Evolutionary conservation across 306 rosid species (phyloP).

Genomic region (Dalbergia cultrata): DNA sequence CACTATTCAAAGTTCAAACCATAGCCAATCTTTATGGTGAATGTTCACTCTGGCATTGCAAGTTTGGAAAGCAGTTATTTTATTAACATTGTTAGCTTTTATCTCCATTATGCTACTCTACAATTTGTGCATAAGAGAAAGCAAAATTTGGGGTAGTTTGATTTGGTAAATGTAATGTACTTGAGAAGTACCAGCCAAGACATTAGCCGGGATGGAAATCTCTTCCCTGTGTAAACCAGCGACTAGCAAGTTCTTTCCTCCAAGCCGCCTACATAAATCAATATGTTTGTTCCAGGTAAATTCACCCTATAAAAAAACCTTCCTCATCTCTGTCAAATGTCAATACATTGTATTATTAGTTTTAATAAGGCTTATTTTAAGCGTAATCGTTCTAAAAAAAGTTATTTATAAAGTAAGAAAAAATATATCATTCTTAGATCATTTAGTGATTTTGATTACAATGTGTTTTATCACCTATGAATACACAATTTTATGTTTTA

Average conservation of each 20-base stretch:
- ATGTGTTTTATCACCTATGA: no score
- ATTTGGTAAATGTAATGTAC: constrained; percentile 32
- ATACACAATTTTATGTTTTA: no score
- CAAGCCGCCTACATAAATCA: constrained; percentile 70
- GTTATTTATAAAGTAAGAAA: no score
- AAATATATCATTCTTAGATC: no score
- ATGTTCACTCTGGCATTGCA: background rate
- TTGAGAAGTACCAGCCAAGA: constrained; percentile 55
- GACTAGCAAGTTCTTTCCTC: constrained; percentile 65
- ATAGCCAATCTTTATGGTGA: background rate
- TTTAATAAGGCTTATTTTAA: background rate
- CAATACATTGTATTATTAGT: constrained; percentile 7
- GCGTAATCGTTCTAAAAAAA: background rate
- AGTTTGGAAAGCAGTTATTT: background rate
- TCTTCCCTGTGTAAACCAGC: constrained; percentile 63
- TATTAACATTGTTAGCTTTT: background rate
- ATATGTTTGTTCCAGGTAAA: constrained; percentile 58
- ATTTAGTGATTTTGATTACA: no score
- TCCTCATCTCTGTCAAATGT: constrained; percentile 68
- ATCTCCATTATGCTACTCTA: background rate
- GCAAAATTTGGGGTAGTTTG: background rate
- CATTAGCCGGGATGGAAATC: constrained; percentile 55
- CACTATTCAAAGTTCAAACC: background rate
- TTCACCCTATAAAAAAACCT: constrained; percentile 73
- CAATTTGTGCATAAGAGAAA: background rate